Conservation (phyloP, 805 yeast species). For the Saturnispora kantuleensis region DNA sequence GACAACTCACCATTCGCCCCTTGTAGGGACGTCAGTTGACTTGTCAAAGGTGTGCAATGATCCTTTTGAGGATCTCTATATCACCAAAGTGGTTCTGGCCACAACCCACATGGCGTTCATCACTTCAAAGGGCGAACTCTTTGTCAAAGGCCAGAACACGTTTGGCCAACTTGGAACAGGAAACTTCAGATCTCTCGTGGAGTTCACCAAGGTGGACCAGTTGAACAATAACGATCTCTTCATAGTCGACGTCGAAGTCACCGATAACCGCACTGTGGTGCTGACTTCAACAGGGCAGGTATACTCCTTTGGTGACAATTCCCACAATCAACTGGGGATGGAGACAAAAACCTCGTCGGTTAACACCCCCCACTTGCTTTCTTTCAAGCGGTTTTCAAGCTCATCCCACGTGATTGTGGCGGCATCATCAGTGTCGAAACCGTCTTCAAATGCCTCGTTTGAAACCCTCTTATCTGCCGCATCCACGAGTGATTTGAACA, state of each 20-base stretch:
- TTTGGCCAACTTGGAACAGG: slow-evolving; percentile 9
- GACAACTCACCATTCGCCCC: neutral
- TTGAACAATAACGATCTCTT: slow-evolving; percentile 17
- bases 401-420: slow-evolving; percentile 5
- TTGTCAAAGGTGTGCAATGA: too few species aligned
- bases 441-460: neutral
- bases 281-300: slow-evolving; percentile 44
- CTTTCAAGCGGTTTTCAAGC: neutral
- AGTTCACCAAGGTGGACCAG: slow-evolving; percentile 5
- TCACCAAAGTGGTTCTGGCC: slow-evolving; percentile 2
- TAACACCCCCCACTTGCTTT: neutral
- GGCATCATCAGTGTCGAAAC: slow-evolving; percentile 16
- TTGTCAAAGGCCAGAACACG: slow-evolving; percentile 72
- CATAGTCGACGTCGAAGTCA: slow-evolving; percentile 34
- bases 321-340: slow-evolving; percentile 35
- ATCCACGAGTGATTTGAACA: neutral
- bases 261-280: slow-evolving; percentile 61
- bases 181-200: neutral
- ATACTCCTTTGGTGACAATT: slow-evolving; percentile 63
- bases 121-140: slow-evolving; percentile 8
- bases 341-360: slow-evolving; percentile 3
- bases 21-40: neutral
- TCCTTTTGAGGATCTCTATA: slow-evolving; percentile 4
- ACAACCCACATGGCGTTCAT: slow-evolving; percentile 9
- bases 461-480: slow-evolving; percentile 13